A percentile compares a stretch with the other conserved stretches of the same genome.
These are phyloP conservation scores for Sedum album DNA, from an alignment of 164 flowering plant genomes.

Conservation along the genomic window DNA sequence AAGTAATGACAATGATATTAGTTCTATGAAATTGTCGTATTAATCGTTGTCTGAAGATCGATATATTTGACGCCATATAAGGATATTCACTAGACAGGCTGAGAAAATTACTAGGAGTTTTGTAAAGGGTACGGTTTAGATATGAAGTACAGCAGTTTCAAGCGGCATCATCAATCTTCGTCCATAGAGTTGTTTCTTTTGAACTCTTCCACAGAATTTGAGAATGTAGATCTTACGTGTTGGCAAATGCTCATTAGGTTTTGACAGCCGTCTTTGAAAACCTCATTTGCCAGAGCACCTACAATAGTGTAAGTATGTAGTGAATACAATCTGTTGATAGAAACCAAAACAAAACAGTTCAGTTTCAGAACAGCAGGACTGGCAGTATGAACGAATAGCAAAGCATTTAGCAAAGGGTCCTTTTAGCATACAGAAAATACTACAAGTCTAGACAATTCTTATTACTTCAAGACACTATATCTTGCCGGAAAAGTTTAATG, in stretches of 20 bases:
- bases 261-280: conserved; percentile 1
- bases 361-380: not conserved
- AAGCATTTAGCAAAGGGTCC: too few relatives aligned
- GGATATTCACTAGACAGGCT: not conserved
- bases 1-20: too few relatives aligned
- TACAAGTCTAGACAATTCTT: too few relatives aligned
- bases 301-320: not conserved
- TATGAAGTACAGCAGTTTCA: not conserved
- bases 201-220: not conserved
- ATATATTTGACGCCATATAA: too few relatives aligned
- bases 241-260: not conserved
- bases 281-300: conserved; percentile 7
- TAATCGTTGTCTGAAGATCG: too few relatives aligned
- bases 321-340: not conserved
- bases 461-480: too few relatives aligned
- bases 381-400: not conserved
- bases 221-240: not conserved
- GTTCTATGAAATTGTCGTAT: too few relatives aligned
- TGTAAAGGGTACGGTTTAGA: too few relatives aligned
- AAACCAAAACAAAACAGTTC: not conserved
- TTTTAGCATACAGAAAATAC: too few relatives aligned
- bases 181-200: not conserved
- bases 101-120: too few relatives aligned
- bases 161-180: not conserved
- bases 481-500: not conserved